Base-by-base conservation (phyloP, 305 asterid species). In the Galium porrigens region DNA sequence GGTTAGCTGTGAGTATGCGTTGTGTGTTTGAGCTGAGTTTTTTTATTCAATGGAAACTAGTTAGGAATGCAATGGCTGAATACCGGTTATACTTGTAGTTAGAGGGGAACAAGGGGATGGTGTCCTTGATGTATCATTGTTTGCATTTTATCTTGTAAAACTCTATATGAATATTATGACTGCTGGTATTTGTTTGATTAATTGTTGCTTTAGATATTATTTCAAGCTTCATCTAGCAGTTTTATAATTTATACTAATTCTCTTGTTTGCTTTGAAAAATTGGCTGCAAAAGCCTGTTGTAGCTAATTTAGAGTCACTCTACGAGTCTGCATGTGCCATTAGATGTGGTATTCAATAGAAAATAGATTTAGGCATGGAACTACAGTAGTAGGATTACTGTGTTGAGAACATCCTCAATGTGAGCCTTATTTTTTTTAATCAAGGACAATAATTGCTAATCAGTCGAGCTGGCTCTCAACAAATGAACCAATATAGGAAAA, bases 221-320 rank as follows among this genome's bases (percentile, higher is more conserved):
- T 53, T 48, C 22, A 1, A 52, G 53, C 69, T 53, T 17, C 62
- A 65, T 52, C 22, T 18, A 36, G 53, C 52, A 39, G 37, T 20
- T 53, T 53, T 10, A 8, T 49, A 20, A 12, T 53, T 53, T 10
- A 8, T 49, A 20, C 15, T 20, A 51, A 5, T 52, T 64, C 20
- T 11, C 0, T 1, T 36, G 12, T 20, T 3, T 52, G 61, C 25
- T 5, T 11, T 1, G 32, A 56, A 46, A 10, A 17, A 4, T 62
- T 7, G 0, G 22, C 29, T 9, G 25, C n/a, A n/a, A 48, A 22
- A 48, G 54, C 54, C 2, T 48, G 0, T 53, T 9, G 20, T 10
- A 33, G 57, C 61, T 68, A 5, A 14, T 55, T 64, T 29, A 5
- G n/a, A 36, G 48, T 48, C 54, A 48, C 54, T 48, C 22, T 48